phyloP scores from a whole-genome alignment of 306 rosid genomes.

The Citrullus mucosospermus region DNA sequence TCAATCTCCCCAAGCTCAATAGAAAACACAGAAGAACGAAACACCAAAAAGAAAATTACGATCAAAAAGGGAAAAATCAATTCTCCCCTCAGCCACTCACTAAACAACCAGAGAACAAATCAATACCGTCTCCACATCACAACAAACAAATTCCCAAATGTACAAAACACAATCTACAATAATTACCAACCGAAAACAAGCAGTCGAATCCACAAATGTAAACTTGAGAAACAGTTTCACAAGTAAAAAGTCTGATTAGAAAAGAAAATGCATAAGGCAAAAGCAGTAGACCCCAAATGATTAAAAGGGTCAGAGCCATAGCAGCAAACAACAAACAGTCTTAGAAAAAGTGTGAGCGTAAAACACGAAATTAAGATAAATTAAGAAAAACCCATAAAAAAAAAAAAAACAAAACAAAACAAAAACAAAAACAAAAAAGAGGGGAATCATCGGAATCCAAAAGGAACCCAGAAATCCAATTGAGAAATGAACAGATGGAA shows the following conservation, averaged over 20 bases:
- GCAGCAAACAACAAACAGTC: not conserved
- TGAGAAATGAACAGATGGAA: constrained; percentile 14
- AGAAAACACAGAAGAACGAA: not conserved
- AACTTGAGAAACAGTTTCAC: not conserved
- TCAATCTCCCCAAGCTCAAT: not conserved
- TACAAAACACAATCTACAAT: not conserved
- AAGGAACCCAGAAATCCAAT: constrained; percentile 17
- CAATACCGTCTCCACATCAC: not conserved
- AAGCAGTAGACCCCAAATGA: not conserved
- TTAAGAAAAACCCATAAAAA: constrained; percentile 22
- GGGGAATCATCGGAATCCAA: constrained; percentile 17
- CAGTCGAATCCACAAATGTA: not conserved
- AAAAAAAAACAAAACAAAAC: too few relatives aligned
- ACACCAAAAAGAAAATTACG: not conserved
- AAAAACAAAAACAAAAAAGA: too few relatives aligned
- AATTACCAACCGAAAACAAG: not conserved
- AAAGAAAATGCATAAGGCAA: not conserved
- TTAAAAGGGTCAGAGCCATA: not conserved
- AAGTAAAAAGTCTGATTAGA: not conserved
- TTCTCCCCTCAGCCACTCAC: not conserved
- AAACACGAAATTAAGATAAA: constrained; percentile 4
- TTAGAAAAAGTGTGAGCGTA: not conserved
- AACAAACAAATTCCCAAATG: not conserved
- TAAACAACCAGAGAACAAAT: not conserved
- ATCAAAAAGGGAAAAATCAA: not conserved